Evolutionary conservation across 2,329 filamentous ascomycete species (phyloP), one percentile per base, ranked within the genome.

Genomic region (Colletotrichum sp.): DNA sequence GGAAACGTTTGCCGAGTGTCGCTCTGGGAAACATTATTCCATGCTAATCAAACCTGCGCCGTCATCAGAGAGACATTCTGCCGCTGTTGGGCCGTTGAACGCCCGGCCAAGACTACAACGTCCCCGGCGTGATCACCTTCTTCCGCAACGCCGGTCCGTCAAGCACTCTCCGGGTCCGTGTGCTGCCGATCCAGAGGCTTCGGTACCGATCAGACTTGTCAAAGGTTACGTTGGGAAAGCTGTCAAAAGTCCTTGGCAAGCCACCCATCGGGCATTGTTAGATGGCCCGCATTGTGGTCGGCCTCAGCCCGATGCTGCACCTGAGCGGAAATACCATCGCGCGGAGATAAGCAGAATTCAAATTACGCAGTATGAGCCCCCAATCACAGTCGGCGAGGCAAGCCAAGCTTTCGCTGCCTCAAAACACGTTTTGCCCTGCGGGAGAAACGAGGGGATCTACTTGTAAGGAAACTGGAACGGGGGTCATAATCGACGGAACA

Each of bases 341-440:
- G 32, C 57, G 57, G 68, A 70, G 68, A 61, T 57, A 39, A 68
- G n/a, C 18, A 39, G 18, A 59, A 68, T 28, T 59, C 65, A 57
- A 43, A 68, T 68, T 39, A 30, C 24, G 13, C 36, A 71, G n/a
- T 48, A 48, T 21, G 43, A 21, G n/a, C 59, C 34, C 32, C 71
- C 60, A 21, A 66, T 18, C 43, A 21, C 43, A 48, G 43, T 48
- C 18, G 18, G 9, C 43, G 18, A n/a, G 43, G 43, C 21, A 24
- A 6, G 71, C 74, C 74, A 70, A 74, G 65, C 28, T 61, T 74
- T 32, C 18, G 12, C 30, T 74, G 71, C 59, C 18, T 76, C 71
- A 74, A 70, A 60, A 71, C 65, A 63, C 60, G 52, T 76, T 70
- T 76, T 71, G 65, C 59, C 52, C 30, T 59, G 65, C 55, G 39